Evolutionary conservation across 1,284 basidiomycete genomes (phyloP).

Genomic region (Cryptococcus neoformans): DNA sequence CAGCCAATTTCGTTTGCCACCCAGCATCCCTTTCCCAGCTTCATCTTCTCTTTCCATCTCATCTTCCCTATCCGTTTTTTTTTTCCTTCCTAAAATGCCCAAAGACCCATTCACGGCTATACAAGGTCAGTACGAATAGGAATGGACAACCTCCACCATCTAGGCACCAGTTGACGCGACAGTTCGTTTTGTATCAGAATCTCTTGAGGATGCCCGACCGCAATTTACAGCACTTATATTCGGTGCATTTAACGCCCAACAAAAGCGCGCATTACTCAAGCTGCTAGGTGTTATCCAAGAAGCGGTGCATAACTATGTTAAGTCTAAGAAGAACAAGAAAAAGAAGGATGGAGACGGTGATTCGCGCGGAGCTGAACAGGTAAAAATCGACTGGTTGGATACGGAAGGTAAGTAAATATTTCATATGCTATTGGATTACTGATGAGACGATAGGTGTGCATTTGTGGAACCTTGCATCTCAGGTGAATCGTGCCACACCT

Average conservation of each 20-base stretch:
- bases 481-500: not conserved
- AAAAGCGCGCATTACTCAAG: not conserved
- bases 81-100: not conserved
- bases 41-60: not conserved
- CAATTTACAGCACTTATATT: not conserved
- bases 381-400: conserved; percentile 3
- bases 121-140: not conserved
- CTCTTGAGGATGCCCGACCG: not conserved
- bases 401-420: not conserved
- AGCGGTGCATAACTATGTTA: not conserved
- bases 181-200: not conserved
- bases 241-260: not conserved
- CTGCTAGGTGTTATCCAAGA: not conserved
- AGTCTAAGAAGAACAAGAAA: not conserved
- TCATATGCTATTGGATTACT: not conserved
- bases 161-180: not conserved
- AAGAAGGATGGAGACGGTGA: not conserved
- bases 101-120: not conserved
- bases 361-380: not conserved
- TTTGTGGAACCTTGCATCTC: conserved; percentile 2
- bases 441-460: not conserved
- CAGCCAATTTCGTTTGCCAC: not conserved
- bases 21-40: not conserved
- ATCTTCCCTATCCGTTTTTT: too few relatives aligned
- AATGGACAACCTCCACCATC: not conserved